Evolutionary conservation across 1,284 basidiomycete genomes (phyloP), one percentile per base, ranked within the genome.

Genomic region (Pterulicium gracile): DNA sequence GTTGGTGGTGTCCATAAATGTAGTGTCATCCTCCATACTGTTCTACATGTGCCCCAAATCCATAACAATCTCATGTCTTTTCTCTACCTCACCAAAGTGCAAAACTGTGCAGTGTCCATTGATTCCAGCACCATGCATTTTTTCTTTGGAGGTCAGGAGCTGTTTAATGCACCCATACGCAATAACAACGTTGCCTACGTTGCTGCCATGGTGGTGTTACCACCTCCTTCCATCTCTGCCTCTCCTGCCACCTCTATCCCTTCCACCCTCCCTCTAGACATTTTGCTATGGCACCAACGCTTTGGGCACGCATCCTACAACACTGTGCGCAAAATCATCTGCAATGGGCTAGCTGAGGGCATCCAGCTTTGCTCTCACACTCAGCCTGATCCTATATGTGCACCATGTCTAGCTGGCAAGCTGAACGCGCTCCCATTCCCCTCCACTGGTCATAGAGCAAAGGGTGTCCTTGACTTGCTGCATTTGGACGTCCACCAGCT

Each of bases 401-500:
- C 21, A 14, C 50, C 52, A 20, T 55, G 54, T 34, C 24, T 55
- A 13, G 47, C 48, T 24, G 54, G 54, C 3, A 55, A 55, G 39
- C 48, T 50, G 21, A 43, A 49, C 23, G 34, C 45, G 15, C 42
- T 47, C 18, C 44, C 52, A n/a, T 47, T 53, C 23, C 45, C 49
- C 20, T 22, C 40, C 17, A 4, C 4, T 22, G 23, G 17, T 12
- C 20, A 27, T 14, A 13, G 15, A n/a, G 35, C 48, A n/a, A 10
- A 4, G 5, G 35, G 4, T 18, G 3, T 13, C 18, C 45, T 54
- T 20, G 47, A 55, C 21, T 49, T 57, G n/a, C 42, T 59, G 15
- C 57, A 57, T 44, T 47, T 50, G 10, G 59, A 64, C 47, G 32
- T 64, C 17, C 52, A 58, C 46, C 60, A 51, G 14, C 47, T 61